Evolutionary conservation across 1,284 basidiomycete species (phyloP), one percentile per base, ranked within the genome.

Genomic region (Trichosporon coremiiforme): DNA sequence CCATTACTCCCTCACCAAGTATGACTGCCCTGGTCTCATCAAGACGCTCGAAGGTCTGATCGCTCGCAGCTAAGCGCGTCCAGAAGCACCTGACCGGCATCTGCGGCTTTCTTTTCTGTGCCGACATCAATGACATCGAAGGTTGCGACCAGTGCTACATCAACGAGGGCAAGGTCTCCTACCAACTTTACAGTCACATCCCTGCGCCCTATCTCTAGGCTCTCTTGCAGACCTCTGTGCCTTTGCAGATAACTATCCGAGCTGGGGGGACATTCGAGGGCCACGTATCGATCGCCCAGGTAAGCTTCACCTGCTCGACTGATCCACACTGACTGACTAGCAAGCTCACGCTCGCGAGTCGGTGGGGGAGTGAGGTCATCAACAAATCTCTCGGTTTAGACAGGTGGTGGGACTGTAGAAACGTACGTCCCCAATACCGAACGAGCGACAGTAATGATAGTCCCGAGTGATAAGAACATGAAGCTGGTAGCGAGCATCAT

Each of bases 61-160:
- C 4, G 25, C 25, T 25, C 25, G 22, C 53, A 2, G 22, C 53
- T 4, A 57, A 57, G 25, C 53, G 53, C 4, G 25, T 25, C 22
- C 13, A 57, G 4, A 20, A 20, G 25, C 25, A 57, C 2, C 53
- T 57, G 9, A 31, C 20, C 25, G 53, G 53, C 22, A 57, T 57
- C 20, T 57, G 53, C 53, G 53, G 31, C 53, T 57, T 57, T 25
- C 53, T 57, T 25, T 57, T 25, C 53, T 57, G 53, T 20, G 22
- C 53, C 53, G 31, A 31, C 12, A 57, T 57, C 2, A 25, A 57
- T 25, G 53, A 57, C 13, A 25, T 57, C 5, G 53, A 31, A 10
- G 53, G 53, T 6, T 57, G 53, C 36, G 53, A 57, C 53, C 10
- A 29, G 29, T 57, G 53, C 25, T 12, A 15, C 53, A 29, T 57